Evolutionary conservation across 2,329 filamentous ascomycete genomes (phyloP).

Genomic region (Calonectria montana): DNA sequence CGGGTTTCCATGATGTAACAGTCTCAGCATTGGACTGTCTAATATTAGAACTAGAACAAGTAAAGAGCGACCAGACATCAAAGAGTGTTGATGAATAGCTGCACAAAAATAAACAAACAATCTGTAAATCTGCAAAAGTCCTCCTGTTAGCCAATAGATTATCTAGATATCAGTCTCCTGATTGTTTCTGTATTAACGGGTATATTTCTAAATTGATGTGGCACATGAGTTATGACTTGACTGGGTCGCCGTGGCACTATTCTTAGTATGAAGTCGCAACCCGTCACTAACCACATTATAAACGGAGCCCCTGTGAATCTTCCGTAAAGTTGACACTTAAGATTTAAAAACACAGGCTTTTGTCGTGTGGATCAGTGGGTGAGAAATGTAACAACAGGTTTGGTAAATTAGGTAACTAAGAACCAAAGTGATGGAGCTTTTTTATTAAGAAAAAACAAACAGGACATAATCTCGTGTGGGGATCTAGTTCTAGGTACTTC

Average conservation of each 20-base stretch:
- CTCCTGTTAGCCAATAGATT: background rate
- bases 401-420: too few relatives aligned
- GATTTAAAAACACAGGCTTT: background rate
- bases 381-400: too few relatives aligned
- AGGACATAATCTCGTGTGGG: too few relatives aligned
- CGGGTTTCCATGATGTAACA: background rate
- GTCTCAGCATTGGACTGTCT: background rate
- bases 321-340: background rate
- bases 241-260: background rate
- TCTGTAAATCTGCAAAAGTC: too few relatives aligned
- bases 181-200: too few relatives aligned
- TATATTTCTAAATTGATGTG: background rate
- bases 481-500: too few relatives aligned
- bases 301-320: background rate
- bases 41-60: background rate
- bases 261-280: background rate
- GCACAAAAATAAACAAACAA: slow-evolving; percentile 3
- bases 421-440: too few relatives aligned
- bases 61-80: background rate
- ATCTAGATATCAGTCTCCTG: background rate
- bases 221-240: background rate
- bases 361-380: too few relatives aligned
- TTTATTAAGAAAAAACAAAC: too few relatives aligned
- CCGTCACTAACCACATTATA: background rate
- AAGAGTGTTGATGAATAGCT: background rate